These are phyloP conservation scores for Termitomyces sp. DNA, from an alignment of 768 basidiomycete genomes.

Conservation along the genomic window DNA sequence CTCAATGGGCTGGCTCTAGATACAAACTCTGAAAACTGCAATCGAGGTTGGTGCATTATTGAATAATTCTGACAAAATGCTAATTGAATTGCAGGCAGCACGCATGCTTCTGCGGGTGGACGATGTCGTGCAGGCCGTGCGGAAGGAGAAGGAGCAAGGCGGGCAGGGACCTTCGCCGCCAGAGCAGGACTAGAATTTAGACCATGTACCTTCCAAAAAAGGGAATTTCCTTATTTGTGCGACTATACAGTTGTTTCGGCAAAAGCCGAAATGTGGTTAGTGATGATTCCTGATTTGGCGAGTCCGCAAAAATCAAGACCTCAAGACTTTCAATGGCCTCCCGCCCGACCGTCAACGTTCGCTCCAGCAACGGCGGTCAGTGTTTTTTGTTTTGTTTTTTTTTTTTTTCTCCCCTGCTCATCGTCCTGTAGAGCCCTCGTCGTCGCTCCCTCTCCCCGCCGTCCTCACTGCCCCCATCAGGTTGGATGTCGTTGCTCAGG, in stretches of 20 bases:
- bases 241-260: conserved; percentile 33
- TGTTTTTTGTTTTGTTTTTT: not conserved
- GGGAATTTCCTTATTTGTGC: conserved; percentile 3
- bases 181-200: conserved; percentile 25
- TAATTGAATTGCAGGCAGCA: conserved; percentile 49
- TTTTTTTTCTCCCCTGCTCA: not conserved
- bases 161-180: conserved; percentile 46
- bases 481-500: conserved; percentile 96
- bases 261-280: conserved; percentile 28
- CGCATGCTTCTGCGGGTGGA: conserved; percentile 90
- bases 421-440: conserved; percentile 60
- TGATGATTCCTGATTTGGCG: conserved; percentile 15
- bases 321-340: conserved; percentile 75
- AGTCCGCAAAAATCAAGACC: conserved; percentile 24
- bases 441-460: conserved; percentile 88
- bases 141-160: conserved; percentile 63
- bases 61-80: not conserved
- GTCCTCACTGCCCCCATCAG: conserved; percentile 98
- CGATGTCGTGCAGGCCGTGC: conserved; percentile 87
- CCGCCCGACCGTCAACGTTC: conserved; percentile 87
- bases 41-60: conserved; percentile 58
- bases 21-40: conserved; percentile 95
- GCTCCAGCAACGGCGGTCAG: conserved; percentile 69
- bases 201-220: not conserved
- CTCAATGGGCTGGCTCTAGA: conserved; percentile 31